Conservation (phyloP, 208 protist genomes). For the Leishmania gerbilli region DNA sequence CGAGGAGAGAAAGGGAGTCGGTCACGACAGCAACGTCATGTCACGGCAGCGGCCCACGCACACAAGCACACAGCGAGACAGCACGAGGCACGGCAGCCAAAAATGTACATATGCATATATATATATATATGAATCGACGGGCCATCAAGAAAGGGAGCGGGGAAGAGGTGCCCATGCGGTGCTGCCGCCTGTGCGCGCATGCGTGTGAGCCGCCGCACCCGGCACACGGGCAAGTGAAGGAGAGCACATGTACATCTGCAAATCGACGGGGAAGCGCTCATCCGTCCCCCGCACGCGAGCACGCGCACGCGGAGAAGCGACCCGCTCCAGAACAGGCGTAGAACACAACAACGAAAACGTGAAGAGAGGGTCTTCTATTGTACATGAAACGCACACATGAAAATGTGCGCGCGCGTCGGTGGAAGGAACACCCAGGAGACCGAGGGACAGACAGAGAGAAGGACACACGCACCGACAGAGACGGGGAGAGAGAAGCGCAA, state of each 20-base stretch:
- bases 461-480: neutral
- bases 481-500: neutral
- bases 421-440: neutral
- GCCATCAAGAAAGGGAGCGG: too few relatives aligned
- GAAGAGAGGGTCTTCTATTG: neutral
- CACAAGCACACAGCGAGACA: neutral
- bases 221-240: neutral
- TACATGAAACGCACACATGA: neutral
- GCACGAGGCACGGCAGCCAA: too few relatives aligned
- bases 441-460: neutral
- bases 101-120: too few relatives aligned
- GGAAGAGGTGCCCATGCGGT: too few relatives aligned
- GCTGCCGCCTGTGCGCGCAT: too few relatives aligned
- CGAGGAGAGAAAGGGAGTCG: neutral
- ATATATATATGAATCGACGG: too few relatives aligned
- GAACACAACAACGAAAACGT: neutral
- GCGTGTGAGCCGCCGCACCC: neutral
- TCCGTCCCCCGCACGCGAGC: neutral
- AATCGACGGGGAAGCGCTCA: neutral
- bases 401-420: neutral
- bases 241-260: neutral
- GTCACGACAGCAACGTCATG: neutral
- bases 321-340: neutral
- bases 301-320: neutral
- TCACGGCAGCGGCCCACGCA: neutral